A percentile compares a stretch with the other conserved stretches of the same genome.
Evolutionary conservation across 176 grass and related monocot species (phyloP).

Genomic region (Musa beccarii): DNA sequence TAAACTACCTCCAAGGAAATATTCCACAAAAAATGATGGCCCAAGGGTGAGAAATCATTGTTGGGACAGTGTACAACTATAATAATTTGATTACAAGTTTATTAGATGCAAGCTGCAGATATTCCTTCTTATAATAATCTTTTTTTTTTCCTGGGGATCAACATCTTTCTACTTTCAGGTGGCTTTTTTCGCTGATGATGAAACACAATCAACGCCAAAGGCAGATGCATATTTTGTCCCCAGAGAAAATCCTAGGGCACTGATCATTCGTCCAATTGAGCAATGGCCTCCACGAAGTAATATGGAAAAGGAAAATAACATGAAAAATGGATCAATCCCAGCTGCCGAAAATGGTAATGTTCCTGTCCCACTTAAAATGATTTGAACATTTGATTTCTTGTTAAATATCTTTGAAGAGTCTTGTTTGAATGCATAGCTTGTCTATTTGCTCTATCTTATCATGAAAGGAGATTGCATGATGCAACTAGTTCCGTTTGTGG

Average conservation of each 20-base stretch:
- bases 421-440: background rate
- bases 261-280: constrained; percentile 81
- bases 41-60: constrained; percentile 39
- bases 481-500: too few relatives aligned
- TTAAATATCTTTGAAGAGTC: constrained; percentile 4
- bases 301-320: constrained; percentile 23
- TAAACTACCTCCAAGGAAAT: constrained; percentile 66
- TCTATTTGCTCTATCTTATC: background rate
- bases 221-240: constrained; percentile 83
- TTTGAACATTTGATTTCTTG: background rate
- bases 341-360: constrained; percentile 43
- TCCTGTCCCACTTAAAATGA: background rate
- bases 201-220: constrained; percentile 67
- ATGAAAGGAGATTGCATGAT: too few relatives aligned
- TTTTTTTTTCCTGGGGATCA: background rate
- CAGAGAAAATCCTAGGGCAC: constrained; percentile 86
- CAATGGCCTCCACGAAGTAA: constrained; percentile 45
- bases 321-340: constrained; percentile 29
- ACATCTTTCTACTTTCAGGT: constrained; percentile 33
- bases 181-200: constrained; percentile 75
- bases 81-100: background rate
- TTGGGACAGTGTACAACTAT: background rate
- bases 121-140: background rate
- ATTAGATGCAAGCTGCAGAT: background rate
- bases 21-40: constrained; percentile 53